Evolutionary conservation across 805 yeast species (phyloP), one percentile per base, ranked within the genome.

Genomic region (Brettanomyces naardenensis): DNA sequence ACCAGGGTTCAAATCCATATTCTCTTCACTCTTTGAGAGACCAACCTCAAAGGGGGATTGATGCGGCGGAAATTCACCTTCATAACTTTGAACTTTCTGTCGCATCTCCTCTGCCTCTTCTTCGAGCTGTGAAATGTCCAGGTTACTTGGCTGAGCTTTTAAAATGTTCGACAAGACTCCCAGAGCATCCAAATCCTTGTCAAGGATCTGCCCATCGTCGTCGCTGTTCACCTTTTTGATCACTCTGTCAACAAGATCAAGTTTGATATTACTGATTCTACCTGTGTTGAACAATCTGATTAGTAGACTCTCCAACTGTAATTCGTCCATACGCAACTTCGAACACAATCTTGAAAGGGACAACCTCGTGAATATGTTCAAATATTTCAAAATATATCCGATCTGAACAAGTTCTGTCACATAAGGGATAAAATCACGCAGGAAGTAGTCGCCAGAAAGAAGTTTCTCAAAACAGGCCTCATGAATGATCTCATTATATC

Each of bases 231-330:
- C 35, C 5, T 30, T 33, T n/a, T 42, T 48, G 9, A 58, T 42
- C 4, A 39, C 33, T 11, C 44, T 37, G 7, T 47, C 46, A 13
- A 46, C 43, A 6, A 52, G 39, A 42, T 61, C 60, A 19, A 61
- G 38, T 32, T 48, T 53, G 29, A 51, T 31, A 19, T 46, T 40
- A 6, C 31, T 27, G 4, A 61, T 31, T 22, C 39, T 33, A 6
- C 65, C 65, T 3, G 39, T 35, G 14, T 44, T 44, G 28, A 47
- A 45, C 23, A 58, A 28, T 35, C 50, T 55, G 9, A 61, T 28
- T 4, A 59, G 30, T 23, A 56, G 32, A 11, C 25, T 32, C 30
- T 53, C 54, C 15, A 61, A 39, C 7, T 46, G 41, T 5, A 15
- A 20, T 5, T 37, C 40, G n/a, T 34, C 23, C 6, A 56, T 42